A percentile compares a stretch with the other conserved stretches of the same genome.
phyloP scores from a whole-genome alignment of 139 green algal genomes.

The Chlamydomonas eustigma region DNA sequence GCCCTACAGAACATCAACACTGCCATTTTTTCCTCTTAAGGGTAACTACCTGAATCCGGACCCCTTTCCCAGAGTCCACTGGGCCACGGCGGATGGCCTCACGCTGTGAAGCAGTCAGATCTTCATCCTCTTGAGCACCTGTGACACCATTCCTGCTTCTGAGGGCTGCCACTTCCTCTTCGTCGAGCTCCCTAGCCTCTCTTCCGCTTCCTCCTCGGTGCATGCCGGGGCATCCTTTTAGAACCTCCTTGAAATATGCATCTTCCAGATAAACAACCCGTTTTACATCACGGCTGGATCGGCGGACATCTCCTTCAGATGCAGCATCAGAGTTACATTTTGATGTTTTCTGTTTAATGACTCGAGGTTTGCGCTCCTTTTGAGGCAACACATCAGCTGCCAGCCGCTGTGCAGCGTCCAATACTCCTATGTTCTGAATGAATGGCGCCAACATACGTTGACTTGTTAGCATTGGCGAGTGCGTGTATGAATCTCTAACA shows the following conservation, averaged over 20 bases:
- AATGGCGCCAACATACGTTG: neutral
- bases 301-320: neutral
- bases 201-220: neutral
- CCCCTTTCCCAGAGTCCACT: conserved; percentile 60
- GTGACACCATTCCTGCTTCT: neutral
- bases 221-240: neutral
- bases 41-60: conserved; percentile 57
- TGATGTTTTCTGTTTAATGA: neutral
- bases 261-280: neutral
- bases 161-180: neutral
- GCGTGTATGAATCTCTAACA: neutral
- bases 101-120: neutral
- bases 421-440: neutral
- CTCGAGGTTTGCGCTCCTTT: conserved; percentile 11
- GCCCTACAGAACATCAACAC: too few relatives aligned
- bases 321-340: neutral
- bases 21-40: too few relatives aligned
- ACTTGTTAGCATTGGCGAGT: neutral
- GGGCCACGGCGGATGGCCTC: conserved; percentile 8
- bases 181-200: neutral
- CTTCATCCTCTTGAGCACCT: neutral
- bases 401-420: neutral
- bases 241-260: conserved; percentile 2
- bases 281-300: neutral
- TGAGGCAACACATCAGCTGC: neutral